phyloP scores from a whole-genome alignment of 495 filamentous ascomycete genomes.

The Podospora sp. region DNA sequence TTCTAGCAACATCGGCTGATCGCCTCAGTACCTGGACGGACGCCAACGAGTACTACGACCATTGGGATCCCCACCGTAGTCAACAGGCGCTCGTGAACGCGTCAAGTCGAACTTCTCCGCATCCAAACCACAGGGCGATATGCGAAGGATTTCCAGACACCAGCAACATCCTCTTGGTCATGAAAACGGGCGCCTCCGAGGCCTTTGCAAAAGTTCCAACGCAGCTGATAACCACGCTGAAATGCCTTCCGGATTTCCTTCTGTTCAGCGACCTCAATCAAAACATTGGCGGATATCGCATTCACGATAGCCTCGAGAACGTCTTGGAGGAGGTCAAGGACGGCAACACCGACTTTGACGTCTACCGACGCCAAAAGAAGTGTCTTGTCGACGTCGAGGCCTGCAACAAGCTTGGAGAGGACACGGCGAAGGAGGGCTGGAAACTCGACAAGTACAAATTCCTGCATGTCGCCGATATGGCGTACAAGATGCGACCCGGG shows the following conservation, averaged over 20 bases:
- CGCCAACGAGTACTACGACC: conserved; percentile 25
- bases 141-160: conserved; percentile 45
- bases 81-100: conserved; percentile 21
- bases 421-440: conserved; percentile 48
- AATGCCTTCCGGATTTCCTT: conserved; percentile 55
- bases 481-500: conserved; percentile 47
- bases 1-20: conserved; percentile 34
- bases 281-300: conserved; percentile 48
- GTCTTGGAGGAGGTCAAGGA: conserved; percentile 41
- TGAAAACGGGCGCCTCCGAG: conserved; percentile 64
- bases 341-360: conserved; percentile 54
- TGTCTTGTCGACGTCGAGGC: conserved; percentile 45
- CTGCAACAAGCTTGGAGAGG: conserved; percentile 40
- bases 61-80: conserved; percentile 26
- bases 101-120: neutral
- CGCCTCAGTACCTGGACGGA: conserved; percentile 34
- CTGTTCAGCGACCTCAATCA: conserved; percentile 62
- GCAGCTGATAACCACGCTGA: conserved; percentile 56
- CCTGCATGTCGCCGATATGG: conserved; percentile 49
- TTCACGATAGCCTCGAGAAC: conserved; percentile 56
- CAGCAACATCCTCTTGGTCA: conserved; percentile 47
- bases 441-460: conserved; percentile 53
- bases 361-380: conserved; percentile 54
- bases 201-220: conserved; percentile 55
- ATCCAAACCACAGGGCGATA: neutral